Evolutionary conservation across 306 rosid genomes (phyloP).

Genomic region (Vigna nakashimae): DNA sequence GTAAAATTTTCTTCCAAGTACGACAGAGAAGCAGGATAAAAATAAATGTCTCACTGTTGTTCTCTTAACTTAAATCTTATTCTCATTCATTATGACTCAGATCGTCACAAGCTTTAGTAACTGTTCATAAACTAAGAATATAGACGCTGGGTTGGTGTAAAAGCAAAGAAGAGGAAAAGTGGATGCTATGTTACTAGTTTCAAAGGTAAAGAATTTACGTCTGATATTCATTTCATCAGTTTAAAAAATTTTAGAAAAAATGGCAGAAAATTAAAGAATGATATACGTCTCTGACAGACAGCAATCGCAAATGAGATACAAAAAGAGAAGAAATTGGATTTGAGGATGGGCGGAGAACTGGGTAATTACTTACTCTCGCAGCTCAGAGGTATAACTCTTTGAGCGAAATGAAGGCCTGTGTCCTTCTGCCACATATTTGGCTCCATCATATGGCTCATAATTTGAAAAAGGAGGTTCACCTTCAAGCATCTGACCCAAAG

Average conservation of each 20-base stretch:
- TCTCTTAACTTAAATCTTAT: neutral
- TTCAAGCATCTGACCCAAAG: constrained; percentile 86
- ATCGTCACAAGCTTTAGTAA: neutral
- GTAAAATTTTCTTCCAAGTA: constrained; percentile 9
- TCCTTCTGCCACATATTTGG: constrained; percentile 87
- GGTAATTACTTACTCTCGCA: constrained; percentile 69
- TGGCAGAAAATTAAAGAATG: no score
- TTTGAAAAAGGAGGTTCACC: constrained; percentile 84
- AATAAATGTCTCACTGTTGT: neutral
- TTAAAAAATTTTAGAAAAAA: no score
- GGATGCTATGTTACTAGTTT: neutral
- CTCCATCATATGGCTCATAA: constrained; percentile 90
- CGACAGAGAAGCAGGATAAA: constrained; percentile 1
- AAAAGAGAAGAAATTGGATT: no score
- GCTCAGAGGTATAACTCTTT: constrained; percentile 64
- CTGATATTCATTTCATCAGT: no score
- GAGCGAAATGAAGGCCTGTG: constrained; percentile 75
- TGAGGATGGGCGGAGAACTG: no score
- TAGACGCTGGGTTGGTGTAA: neutral
- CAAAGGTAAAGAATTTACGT: no score
- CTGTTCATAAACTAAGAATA: neutral
- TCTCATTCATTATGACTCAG: constrained; percentile 20
- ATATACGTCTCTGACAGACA: no score
- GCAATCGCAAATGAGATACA: no score
- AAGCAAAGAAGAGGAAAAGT: neutral